Conservation (phyloP, 1,284 basidiomycete species). For the Ceraceosorus guamensis region DNA sequence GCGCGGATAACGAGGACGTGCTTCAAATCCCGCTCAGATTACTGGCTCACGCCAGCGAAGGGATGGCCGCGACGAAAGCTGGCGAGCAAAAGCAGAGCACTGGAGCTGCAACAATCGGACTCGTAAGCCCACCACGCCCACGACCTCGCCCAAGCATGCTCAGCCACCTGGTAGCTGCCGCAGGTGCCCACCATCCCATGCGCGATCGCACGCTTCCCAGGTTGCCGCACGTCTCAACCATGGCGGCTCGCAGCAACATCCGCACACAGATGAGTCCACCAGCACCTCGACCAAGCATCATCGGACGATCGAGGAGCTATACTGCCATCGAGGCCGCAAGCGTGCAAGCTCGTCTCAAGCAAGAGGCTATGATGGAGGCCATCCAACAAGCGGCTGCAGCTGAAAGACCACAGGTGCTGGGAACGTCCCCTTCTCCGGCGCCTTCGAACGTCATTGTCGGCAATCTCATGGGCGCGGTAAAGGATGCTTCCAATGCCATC, state of each 20-base stretch:
- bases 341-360: slow-evolving; percentile 5
- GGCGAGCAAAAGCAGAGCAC: not conserved
- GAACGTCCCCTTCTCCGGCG: slow-evolving; percentile 9
- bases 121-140: slow-evolving; percentile 11
- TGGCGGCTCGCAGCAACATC: not conserved
- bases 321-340: slow-evolving; percentile 1
- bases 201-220: not conserved
- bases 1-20: slow-evolving; percentile 28
- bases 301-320: slow-evolving; percentile 7
- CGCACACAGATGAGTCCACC: slow-evolving; percentile 1
- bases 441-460: not conserved
- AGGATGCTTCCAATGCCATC: too few relatives aligned
- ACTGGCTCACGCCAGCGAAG: slow-evolving; percentile 30
- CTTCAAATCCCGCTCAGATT: slow-evolving; percentile 34
- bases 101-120: slow-evolving; percentile 30
- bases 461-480: slow-evolving; percentile 18
- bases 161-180: not conserved
- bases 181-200: not conserved
- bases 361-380: not conserved
- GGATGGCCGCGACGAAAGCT: not conserved
- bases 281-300: not conserved
- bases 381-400: not conserved
- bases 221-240: not conserved
- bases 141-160: not conserved
- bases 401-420: slow-evolving; percentile 5